Evolutionary conservation across 139 green algal genomes (phyloP), one percentile per base, ranked within the genome.

Genomic region (Pleodorina starrii): DNA sequence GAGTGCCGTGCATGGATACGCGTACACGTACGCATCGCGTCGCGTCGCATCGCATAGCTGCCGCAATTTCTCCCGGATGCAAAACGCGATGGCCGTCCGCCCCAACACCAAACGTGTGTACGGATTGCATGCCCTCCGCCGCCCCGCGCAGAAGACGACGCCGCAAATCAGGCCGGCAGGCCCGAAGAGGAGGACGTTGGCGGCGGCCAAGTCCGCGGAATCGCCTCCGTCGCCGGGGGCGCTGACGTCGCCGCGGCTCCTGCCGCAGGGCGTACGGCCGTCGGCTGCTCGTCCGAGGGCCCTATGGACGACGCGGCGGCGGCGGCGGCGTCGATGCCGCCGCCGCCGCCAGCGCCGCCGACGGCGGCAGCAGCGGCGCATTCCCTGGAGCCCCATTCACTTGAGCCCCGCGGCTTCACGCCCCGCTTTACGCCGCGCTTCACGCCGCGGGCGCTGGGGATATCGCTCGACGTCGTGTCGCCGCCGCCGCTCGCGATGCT

Each of bases 401-500:
- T n/a, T n/a, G n/a, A n/a, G n/a, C n/a, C n/a, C n/a, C n/a, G n/a
- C n/a, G n/a, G n/a, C n/a, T n/a, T n/a, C n/a, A n/a, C n/a, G n/a
- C n/a, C 48, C 10, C 48, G 63, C 63, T 73, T 73, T 38, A 73
- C 63, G 38, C 68, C 68, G 68, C 68, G 68, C 14, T 76, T 76
- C 68, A 76, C 32, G 6, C 68, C 32, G 11, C 36, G 35, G 6
- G 25, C 68, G 35, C 68, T 48, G 46, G 35, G 68, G 35, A 43
- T 76, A 23, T 76, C 68, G 10, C 12, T 76, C 35, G 68, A 76
- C 68, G 68, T 76, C 35, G 68, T 76, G 68, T 76, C 68, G 38
- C 68, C 68, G 68, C 68, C 68, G 68, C 35, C 68, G 35, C 6
- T 76, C 16, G 46, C 68, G 16, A 76, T 76, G 68, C 68, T 76